Conservation (phyloP, 805 yeast genomes). For the Metschnikowia baotianmanensis region DNA sequence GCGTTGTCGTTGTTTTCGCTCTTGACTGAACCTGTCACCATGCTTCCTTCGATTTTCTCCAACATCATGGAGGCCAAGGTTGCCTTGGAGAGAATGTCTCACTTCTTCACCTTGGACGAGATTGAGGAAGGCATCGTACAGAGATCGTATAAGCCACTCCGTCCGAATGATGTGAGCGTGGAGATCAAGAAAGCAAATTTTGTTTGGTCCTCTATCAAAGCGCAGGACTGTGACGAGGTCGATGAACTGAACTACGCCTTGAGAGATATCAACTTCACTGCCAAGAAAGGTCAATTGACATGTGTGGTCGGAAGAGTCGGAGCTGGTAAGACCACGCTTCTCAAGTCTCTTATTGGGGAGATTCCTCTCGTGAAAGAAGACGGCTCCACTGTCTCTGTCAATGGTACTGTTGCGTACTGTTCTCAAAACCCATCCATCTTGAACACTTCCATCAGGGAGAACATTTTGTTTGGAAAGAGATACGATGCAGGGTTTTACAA, state of each 20-base stretch:
- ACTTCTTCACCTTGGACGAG: constrained; percentile 35
- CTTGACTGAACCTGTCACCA: constrained; percentile 34
- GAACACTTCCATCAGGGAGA: constrained; percentile 50
- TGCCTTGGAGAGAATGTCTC: constrained; percentile 32
- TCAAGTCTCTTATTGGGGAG: constrained; percentile 55
- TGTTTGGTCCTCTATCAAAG: constrained; percentile 41
- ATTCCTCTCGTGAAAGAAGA: constrained; percentile 23
- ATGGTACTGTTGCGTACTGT: constrained; percentile 56
- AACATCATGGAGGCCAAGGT: constrained; percentile 30
- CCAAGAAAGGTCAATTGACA: constrained; percentile 50
- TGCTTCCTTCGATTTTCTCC: constrained; percentile 32
- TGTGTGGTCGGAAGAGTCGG: constrained; percentile 71
- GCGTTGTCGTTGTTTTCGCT: constrained; percentile 37
- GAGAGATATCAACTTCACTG: constrained; percentile 46
- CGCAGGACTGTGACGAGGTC: constrained; percentile 19
- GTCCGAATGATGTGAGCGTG: constrained; percentile 31
- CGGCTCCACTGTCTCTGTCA: constrained; percentile 16
- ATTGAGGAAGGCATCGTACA: constrained; percentile 26
- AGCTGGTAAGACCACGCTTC: constrained; percentile 60
- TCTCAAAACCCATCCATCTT: constrained; percentile 58
- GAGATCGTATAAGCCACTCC: constrained; percentile 18
- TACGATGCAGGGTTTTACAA: constrained; percentile 42
- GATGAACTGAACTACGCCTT: constrained; percentile 49
- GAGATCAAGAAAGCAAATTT: constrained; percentile 51
- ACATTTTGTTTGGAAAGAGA: constrained; percentile 49